Evolutionary conservation across 2,329 filamentous ascomycete genomes (phyloP).

Genomic region (Chaetothyriales sp.): DNA sequence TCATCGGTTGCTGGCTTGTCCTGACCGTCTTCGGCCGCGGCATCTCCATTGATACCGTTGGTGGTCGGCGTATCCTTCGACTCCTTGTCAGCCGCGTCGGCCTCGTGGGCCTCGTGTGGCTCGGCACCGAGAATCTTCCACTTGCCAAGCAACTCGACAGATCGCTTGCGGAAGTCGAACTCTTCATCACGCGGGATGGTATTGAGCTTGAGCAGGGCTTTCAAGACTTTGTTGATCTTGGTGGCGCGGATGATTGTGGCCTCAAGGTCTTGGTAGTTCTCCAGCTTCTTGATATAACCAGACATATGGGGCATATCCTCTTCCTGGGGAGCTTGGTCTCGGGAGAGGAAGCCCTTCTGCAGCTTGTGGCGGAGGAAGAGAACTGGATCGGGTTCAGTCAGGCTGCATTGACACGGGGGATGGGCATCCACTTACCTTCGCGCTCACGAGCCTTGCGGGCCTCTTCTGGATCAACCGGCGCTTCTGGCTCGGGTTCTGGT

Average conservation of each 20-base stretch:
- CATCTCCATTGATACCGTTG: slow-evolving; percentile 22
- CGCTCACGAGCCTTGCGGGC: slow-evolving; percentile 41
- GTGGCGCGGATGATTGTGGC: slow-evolving; percentile 75
- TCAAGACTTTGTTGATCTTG: slow-evolving; percentile 98
- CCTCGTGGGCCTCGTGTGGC: slow-evolving; percentile 25
- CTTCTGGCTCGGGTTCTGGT: slow-evolving; percentile 32
- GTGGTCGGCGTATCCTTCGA: slow-evolving; percentile 26
- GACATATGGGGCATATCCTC: slow-evolving; percentile 40
- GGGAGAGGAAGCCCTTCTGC: slow-evolving; percentile 80
- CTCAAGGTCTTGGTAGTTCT: slow-evolving; percentile 64
- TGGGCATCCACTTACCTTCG: slow-evolving; percentile 39
- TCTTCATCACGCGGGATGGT: slow-evolving; percentile 78
- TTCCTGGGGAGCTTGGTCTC: slow-evolving; percentile 71
- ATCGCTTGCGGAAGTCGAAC: slow-evolving; percentile 75
- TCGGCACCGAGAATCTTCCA: slow-evolving; percentile 69
- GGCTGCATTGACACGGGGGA: no score
- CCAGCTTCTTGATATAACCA: slow-evolving; percentile 50
- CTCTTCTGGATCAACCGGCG: slow-evolving; percentile 38
- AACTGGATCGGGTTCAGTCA: slow-evolving; percentile 35
- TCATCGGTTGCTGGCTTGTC: slow-evolving; percentile 14
- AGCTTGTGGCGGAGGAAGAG: slow-evolving; percentile 86
- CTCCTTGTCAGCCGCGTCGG: slow-evolving; percentile 29
- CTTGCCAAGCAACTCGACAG: slow-evolving; percentile 61
- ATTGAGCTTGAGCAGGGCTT: slow-evolving; percentile 77
- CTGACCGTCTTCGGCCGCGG: slow-evolving; percentile 16